phyloP scores from a whole-genome alignment of 768 basidiomycete genomes.

The Pulveroboletus sp. region DNA sequence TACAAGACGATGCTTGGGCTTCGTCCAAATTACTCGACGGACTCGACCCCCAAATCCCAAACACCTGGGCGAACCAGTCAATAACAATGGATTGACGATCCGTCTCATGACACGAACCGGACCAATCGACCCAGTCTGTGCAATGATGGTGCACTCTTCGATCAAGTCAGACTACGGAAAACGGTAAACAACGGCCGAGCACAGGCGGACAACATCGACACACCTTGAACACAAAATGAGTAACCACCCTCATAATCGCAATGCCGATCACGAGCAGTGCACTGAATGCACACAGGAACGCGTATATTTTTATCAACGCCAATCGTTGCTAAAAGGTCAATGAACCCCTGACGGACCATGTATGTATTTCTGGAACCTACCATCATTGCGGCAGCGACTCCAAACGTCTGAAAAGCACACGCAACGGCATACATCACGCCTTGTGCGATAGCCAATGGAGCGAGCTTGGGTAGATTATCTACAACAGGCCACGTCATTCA shows the following conservation, averaged over 20 bases:
- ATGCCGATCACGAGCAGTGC: conserved; percentile 49
- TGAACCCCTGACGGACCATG: not conserved
- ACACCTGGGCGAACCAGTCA: conserved; percentile 32
- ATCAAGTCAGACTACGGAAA: conserved; percentile 53
- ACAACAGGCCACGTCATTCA: conserved; percentile 17
- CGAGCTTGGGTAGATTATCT: conserved; percentile 45
- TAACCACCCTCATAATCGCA: conserved; percentile 53
- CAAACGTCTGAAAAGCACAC: conserved; percentile 53
- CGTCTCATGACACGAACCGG: conserved; percentile 27
- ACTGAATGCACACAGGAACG: conserved; percentile 46
- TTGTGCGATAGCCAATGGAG: conserved; percentile 54
- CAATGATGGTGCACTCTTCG: conserved; percentile 46
- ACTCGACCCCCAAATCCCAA: conserved; percentile 55
- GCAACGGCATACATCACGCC: conserved; percentile 55
- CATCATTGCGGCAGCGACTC: conserved; percentile 45
- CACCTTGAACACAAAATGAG: conserved; percentile 72
- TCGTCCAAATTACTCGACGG: conserved; percentile 28
- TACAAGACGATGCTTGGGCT: conserved; percentile 48
- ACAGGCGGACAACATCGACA: conserved; percentile 2
- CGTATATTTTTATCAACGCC: conserved; percentile 51
- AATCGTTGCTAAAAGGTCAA: conserved; percentile 48
- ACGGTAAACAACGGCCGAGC: not conserved
- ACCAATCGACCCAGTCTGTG: conserved; percentile 31
- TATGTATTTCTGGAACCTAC: conserved; percentile 37
- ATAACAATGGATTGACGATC: not conserved